These are phyloP conservation scores for Trametes sanguinea DNA, from an alignment of 768 basidiomycete species.

Conservation along the genomic window DNA sequence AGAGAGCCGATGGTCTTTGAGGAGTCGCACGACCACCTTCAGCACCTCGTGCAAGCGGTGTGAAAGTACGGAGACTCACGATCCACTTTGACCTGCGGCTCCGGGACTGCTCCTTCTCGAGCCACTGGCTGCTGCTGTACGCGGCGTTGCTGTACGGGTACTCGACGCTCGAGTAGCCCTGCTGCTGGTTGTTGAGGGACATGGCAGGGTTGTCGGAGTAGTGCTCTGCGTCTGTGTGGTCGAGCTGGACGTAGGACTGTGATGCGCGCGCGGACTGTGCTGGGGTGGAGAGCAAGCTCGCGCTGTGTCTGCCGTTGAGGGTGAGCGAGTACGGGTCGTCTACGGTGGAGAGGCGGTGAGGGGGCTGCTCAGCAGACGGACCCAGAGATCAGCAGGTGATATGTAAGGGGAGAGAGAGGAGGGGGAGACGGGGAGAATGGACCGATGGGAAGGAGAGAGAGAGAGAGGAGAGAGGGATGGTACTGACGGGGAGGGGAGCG, in stretches of 20 bases:
- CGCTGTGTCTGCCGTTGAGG: constrained; percentile 27
- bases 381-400: no score
- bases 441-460: not conserved
- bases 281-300: constrained; percentile 12
- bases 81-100: constrained; percentile 50
- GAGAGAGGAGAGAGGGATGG: constrained; percentile 1
- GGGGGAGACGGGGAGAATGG: not conserved
- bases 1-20: constrained; percentile 56
- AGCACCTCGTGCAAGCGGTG: not conserved
- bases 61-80: constrained; percentile 41
- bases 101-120: constrained; percentile 38
- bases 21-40: not conserved
- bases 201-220: constrained; percentile 8
- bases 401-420: constrained; percentile 2
- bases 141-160: constrained; percentile 26
- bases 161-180: constrained; percentile 38
- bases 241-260: constrained; percentile 27
- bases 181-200: constrained; percentile 27
- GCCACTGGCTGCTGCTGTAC: constrained; percentile 42
- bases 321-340: constrained; percentile 40
- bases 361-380: constrained; percentile 36
- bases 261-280: constrained; percentile 12
- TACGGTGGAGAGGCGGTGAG: constrained; percentile 35
- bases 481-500: constrained; percentile 8
- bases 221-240: constrained; percentile 17